Conservation (phyloP, 192 early-diverging fungal species). For the Backusella liffmaniae region DNA sequence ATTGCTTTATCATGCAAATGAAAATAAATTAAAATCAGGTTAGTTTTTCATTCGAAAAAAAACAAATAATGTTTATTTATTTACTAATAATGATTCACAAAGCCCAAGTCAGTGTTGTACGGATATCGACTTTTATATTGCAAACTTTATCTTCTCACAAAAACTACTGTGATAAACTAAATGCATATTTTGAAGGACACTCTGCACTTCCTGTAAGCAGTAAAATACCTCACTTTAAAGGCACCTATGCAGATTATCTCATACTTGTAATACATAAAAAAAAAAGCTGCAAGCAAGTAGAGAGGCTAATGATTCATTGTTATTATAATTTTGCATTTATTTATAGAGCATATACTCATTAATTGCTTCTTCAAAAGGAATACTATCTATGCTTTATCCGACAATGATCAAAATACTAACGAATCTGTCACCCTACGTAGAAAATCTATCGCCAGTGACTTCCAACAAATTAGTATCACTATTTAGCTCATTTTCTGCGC, state of each 20-base stretch:
- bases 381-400: constrained; percentile 69
- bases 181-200: constrained; percentile 62
- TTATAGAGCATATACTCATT: constrained; percentile 69
- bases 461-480: constrained; percentile 73
- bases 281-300: neutral
- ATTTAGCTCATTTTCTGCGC: constrained; percentile 74
- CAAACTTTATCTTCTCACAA: constrained; percentile 70
- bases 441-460: constrained; percentile 67
- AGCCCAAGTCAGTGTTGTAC: constrained; percentile 69
- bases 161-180: constrained; percentile 61
- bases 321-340: neutral
- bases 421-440: constrained; percentile 81
- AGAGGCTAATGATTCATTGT: neutral
- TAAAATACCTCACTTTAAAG: constrained; percentile 48
- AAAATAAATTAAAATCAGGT: constrained; percentile 60
- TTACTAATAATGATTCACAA: neutral
- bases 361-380: constrained; percentile 68
- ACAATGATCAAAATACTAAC: constrained; percentile 71
- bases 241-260: constrained; percentile 81
- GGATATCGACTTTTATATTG: constrained; percentile 68
- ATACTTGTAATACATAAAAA: constrained; percentile 51
- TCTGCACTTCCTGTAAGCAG: constrained; percentile 54
- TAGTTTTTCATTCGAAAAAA: constrained; percentile 1
- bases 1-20: constrained; percentile 60
- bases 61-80: neutral